Base-by-base conservation (phyloP, 805 yeast genomes). In the Nematodospora valgi region DNA sequence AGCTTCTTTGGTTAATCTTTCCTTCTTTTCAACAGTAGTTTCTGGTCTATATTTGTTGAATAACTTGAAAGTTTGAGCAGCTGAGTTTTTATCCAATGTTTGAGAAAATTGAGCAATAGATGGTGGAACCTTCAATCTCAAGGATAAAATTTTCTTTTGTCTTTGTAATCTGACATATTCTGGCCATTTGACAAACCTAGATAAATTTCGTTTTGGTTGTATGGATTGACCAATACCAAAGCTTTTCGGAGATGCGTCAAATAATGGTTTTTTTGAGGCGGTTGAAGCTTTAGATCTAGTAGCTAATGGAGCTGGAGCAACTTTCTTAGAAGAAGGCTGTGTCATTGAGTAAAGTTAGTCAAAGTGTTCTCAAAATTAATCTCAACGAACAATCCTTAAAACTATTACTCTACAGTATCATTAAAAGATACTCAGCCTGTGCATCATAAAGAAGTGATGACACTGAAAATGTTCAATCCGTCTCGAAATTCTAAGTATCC, bases 1-100 rank as follows among this genome's bases (percentile, higher is more conserved):
- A 51, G 98, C 96, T 78, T 93, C 98, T 77, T 86, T 86, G 73
- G 91, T 83, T 63, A 91, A 82, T 80, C 98, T 88, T 78, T 87
- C 96, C 82, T 88, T 88, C 95, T 91, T 91, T 78, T 93, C 96
- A 64, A 88, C 84, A 63, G 81, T 62, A 50, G 96, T 86, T 80
- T 91, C 98, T 64, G 98, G 98, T 77, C 95, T 83, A 87, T 91
- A 91, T 79, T 93, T 91, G 94, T 88, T 88, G 77, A 91, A 82
- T 62, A 91, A 82, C 80, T 89, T 89, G 82, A 91, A 86, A 56
- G 95, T 77, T 74, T 86, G 94, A 58, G 96, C 75, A 60, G 98
- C 98, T 53, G 97, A 84, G 87, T 91, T 91, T 84, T 89, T 89
- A 84, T 91, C 98, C 70, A 91, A 78, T 62, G 88, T 82, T 74